phyloP scores from a whole-genome alignment of 768 basidiomycete genomes.

The Termitomyces sp. region DNA sequence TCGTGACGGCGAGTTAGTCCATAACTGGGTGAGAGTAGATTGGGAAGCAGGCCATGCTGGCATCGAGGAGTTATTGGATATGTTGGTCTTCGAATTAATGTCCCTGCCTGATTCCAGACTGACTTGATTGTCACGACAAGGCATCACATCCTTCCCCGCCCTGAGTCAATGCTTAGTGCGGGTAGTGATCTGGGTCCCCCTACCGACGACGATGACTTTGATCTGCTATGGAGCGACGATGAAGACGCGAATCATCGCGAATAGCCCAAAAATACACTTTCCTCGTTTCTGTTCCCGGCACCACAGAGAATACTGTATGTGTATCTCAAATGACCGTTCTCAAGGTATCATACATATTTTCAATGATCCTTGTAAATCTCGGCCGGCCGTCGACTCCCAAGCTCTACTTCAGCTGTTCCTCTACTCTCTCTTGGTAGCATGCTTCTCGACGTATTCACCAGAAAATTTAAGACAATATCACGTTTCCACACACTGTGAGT shows the following conservation, averaged over 20 bases:
- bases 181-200: conserved; percentile 43
- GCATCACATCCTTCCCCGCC: conserved; percentile 34
- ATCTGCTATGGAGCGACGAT: conserved; percentile 48
- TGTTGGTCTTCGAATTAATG: conserved; percentile 31
- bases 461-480: neutral
- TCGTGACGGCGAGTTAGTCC: conserved; percentile 75
- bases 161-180: conserved; percentile 21
- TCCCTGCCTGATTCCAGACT: neutral
- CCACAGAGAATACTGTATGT: neutral
- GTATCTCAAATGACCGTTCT: neutral
- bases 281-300: neutral
- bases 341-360: neutral
- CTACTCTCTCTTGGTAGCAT: neutral
- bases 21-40: conserved; percentile 85
- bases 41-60: conserved; percentile 75
- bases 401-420: neutral
- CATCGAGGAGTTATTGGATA: conserved; percentile 61
- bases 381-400: neutral
- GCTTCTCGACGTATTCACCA: neutral
- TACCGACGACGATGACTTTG: conserved; percentile 48
- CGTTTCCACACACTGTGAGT: neutral
- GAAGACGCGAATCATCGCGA: conserved; percentile 24
- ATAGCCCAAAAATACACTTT: neutral
- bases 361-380: neutral
- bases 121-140: conserved; percentile 18